Base-by-base conservation (phyloP, 225 moss, liverwort and hornwort genomes). In the Straminergon stramineum region DNA sequence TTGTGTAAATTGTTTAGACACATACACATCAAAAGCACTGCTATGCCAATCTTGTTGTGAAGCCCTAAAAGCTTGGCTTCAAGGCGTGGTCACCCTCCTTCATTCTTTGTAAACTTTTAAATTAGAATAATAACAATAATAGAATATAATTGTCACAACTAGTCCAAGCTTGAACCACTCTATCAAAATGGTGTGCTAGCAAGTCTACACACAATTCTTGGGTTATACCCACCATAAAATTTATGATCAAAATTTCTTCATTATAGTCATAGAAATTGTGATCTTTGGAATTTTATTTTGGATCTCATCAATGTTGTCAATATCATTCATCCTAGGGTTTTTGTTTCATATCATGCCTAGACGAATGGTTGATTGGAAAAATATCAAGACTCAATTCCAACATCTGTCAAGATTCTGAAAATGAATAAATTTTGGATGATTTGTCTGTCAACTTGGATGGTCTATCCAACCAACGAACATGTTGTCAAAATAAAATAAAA, bases 101-200 rank as follows among this genome's bases (percentile, higher is more conserved):
- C 15, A 8, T 71, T 71, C 15, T 41, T 0, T 0, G 0, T 21
- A 15, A 24, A 41, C 8, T 9, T 71, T 41, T 26, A 15, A 71
- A 71, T 7, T 5, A 0, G 7, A 0, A 4, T 24, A 13, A 39
- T 41, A 11, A 4, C 15, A 8, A 27, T 5, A 2, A 5, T 24
- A 24, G 41, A 41, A 41, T 26, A 41, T 14, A 43, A 15, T 5
- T 14, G 15, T 26, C 3, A 27, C 1, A 4, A 26, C 41, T 5
- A 24, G 13, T 41, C 4, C 1, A 0, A 70, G 41, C 14, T 26
- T 26, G 8, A 26, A 41, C 26, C 26, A 27, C 15, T 43, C 3
- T 26, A 41, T 41, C 1, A 43, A 71, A 43, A 71, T 15, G 2
- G 1, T 0, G 0, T 43, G 9, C 9, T 3, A 73, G 1, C 9